These are phyloP conservation scores for Oryza nivara DNA, from an alignment of 176 grass and related monocot genomes.

Conservation along the genomic window DNA sequence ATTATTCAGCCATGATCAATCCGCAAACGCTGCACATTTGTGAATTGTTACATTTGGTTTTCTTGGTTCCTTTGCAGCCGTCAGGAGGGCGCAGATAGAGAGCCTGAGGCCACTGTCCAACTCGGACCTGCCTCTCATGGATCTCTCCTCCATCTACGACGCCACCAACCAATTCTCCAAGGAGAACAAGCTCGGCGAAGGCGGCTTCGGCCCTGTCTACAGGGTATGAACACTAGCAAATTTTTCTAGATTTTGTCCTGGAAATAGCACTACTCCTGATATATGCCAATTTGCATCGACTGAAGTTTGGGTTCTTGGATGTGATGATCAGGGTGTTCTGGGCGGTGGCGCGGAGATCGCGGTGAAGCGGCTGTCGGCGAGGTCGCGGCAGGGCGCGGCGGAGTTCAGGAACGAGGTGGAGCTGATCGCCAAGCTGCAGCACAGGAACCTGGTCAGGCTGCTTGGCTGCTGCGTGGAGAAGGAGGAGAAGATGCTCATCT, in stretches of 20 bases:
- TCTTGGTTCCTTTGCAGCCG: slow-evolving; percentile 49
- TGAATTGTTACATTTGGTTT: background rate
- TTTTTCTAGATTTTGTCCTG: background rate
- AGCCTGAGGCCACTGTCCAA: slow-evolving; percentile 65
- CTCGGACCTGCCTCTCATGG: slow-evolving; percentile 80
- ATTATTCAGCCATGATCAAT: background rate
- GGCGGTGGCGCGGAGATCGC: slow-evolving; percentile 69
- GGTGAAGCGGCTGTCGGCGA: slow-evolving; percentile 83
- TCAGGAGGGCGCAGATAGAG: slow-evolving; percentile 73
- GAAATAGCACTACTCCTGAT: background rate
- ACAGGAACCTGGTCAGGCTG: slow-evolving; percentile 82
- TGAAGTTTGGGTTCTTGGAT: background rate
- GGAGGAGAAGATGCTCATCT: slow-evolving; percentile 92
- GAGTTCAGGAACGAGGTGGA: slow-evolving; percentile 89
- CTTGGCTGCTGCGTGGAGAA: slow-evolving; percentile 82
- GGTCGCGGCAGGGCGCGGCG: slow-evolving; percentile 65
- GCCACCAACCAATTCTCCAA: slow-evolving; percentile 84
- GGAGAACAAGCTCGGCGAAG: slow-evolving; percentile 93
- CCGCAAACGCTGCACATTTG: background rate
- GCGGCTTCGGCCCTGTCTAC: slow-evolving; percentile 87
- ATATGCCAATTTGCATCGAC: background rate
- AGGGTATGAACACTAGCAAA: slow-evolving; percentile 38
- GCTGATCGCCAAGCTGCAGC: slow-evolving; percentile 93
- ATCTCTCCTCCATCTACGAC: slow-evolving; percentile 60
- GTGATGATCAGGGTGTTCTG: slow-evolving; percentile 56